phyloP scores from a whole-genome alignment of 108 stramenopile genomes.

The Fistulifera solaris region DNA sequence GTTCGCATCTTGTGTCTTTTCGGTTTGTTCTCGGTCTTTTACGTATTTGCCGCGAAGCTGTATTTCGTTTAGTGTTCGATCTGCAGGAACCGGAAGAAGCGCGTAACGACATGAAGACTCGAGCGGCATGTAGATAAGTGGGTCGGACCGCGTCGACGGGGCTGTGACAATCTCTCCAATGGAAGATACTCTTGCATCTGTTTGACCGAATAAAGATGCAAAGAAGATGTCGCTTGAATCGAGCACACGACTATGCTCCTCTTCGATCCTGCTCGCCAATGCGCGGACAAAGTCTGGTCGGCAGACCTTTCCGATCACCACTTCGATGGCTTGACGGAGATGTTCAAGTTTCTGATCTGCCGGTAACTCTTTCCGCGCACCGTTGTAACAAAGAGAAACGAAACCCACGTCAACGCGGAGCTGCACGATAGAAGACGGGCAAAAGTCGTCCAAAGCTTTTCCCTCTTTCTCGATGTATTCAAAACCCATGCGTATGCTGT shows the following conservation, averaged over 20 bases:
- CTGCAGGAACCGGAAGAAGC: conserved; percentile 73
- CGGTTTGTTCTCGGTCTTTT: conserved; percentile 17
- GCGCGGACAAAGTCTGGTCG: background rate
- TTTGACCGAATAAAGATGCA: conserved; percentile 64
- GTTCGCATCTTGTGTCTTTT: background rate
- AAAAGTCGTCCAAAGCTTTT: conserved; percentile 3
- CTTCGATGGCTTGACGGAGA: no score
- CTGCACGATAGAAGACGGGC: conserved; percentile 48
- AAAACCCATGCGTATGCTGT: no score
- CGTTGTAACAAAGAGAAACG: conserved; percentile 34
- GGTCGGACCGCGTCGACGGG: conserved; percentile 6
- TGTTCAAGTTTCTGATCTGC: no score
- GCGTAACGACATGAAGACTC: conserved; percentile 67
- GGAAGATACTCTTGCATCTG: conserved; percentile 13
- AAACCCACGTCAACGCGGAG: conserved; percentile 43
- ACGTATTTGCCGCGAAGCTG: conserved; percentile 62
- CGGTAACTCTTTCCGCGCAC: no score
- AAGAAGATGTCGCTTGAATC: conserved; percentile 60
- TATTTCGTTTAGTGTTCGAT: conserved; percentile 69
- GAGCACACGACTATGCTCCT: conserved; percentile 46
- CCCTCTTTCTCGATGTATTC: no score
- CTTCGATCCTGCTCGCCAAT: conserved; percentile 22
- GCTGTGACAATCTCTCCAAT: conserved; percentile 14
- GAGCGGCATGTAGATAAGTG: conserved; percentile 58
- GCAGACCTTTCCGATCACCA: background rate